phyloP scores from a whole-genome alignment of 2,329 filamentous ascomycete genomes.

The Calonectria crousiana region DNA sequence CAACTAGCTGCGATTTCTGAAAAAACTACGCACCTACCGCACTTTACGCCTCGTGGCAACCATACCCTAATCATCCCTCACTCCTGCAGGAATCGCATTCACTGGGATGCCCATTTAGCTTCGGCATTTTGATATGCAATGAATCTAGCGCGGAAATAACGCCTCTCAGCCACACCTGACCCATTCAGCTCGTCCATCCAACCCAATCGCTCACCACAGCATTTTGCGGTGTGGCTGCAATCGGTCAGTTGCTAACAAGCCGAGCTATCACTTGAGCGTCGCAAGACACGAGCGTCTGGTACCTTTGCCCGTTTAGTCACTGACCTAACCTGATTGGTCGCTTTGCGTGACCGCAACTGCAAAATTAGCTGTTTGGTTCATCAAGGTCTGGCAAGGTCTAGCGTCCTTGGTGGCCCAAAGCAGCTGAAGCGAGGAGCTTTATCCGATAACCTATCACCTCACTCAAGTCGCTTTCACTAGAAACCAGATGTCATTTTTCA shows the following conservation, averaged over 20 bases:
- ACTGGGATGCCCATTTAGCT: not conserved
- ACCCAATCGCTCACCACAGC: not conserved
- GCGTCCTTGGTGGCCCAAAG: not conserved
- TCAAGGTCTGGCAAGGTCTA: not conserved
- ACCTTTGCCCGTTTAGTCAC: not conserved
- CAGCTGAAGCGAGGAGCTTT: not conserved
- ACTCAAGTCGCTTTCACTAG: not conserved
- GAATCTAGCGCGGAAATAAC: not conserved
- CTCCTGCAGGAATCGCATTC: not conserved
- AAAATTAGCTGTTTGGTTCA: not conserved
- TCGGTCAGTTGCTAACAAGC: not conserved
- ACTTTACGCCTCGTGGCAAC: not conserved
- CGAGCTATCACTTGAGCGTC: not conserved
- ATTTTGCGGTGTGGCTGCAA: not conserved
- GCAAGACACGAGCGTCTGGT: not conserved
- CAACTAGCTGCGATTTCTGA: not conserved
- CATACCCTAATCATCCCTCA: not conserved
- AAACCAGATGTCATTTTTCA: not conserved
- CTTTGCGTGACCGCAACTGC: not conserved
- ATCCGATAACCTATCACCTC: not conserved
- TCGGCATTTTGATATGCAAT: not conserved
- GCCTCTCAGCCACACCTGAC: not conserved
- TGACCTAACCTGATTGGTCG: not conserved
- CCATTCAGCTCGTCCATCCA: not conserved
- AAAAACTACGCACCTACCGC: not conserved